Conservation (phyloP, 2,329 filamentous ascomycete species). For the Diaporthe aspalathi region DNA sequence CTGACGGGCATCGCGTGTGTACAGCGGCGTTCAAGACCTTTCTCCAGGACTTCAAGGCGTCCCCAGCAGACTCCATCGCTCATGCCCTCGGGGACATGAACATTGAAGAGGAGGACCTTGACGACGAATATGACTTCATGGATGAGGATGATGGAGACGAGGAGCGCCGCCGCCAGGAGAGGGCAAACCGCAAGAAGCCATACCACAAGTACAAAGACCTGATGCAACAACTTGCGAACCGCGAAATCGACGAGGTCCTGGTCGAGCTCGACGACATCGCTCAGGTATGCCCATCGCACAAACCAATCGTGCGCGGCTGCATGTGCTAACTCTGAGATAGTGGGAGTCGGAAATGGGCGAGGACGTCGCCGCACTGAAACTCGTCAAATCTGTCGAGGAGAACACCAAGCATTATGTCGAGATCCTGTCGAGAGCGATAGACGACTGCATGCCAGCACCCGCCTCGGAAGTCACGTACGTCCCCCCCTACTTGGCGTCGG, state of each 20-base stretch:
- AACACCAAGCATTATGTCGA: slow-evolving; percentile 98
- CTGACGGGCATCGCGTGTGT: slow-evolving; percentile 16
- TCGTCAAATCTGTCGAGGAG: slow-evolving; percentile 86
- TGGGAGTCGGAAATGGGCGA: slow-evolving; percentile 80
- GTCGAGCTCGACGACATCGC: slow-evolving; percentile 92
- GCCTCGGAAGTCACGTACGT: slow-evolving; percentile 80
- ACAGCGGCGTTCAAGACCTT: slow-evolving; percentile 88
- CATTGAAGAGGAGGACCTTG: slow-evolving; percentile 86
- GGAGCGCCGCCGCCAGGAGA: slow-evolving; percentile 61
- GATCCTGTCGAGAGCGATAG: slow-evolving; percentile 86
- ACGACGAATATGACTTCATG: slow-evolving; percentile 94
- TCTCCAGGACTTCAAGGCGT: slow-evolving; percentile 87
- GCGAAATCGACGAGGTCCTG: slow-evolving; percentile 79
- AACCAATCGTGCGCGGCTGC: background rate
- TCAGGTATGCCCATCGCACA: slow-evolving; percentile 62
- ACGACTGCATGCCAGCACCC: slow-evolving; percentile 84
- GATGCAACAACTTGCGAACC: slow-evolving; percentile 87
- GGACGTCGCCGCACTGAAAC: slow-evolving; percentile 63
- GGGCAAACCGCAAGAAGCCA: slow-evolving; percentile 63
- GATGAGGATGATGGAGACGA: slow-evolving; percentile 78
- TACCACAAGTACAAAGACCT: slow-evolving; percentile 90
- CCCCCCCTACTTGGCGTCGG: background rate
- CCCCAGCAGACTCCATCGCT: slow-evolving; percentile 75
- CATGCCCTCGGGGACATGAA: slow-evolving; percentile 86
- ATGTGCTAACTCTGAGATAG: slow-evolving; percentile 53